Base-by-base conservation (phyloP, 441 rosid genomes). In the Aquilaria agallochum region DNA sequence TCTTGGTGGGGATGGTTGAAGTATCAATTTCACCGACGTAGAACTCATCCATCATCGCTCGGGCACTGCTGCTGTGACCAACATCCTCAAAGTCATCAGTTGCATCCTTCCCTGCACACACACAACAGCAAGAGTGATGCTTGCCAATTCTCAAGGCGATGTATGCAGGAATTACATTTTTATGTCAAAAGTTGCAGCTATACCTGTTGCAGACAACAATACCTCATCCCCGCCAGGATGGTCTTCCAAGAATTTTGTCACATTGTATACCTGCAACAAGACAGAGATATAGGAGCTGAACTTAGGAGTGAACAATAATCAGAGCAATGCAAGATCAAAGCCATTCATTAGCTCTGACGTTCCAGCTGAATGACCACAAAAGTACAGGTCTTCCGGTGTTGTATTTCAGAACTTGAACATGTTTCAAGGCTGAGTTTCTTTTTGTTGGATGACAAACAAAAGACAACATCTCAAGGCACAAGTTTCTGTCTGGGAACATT, bases 151-250 rank as follows among this genome's bases (percentile, higher is more conserved):
- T 20, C 27, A 3, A 31, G 49, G 1, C 15, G 31, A 36, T 11
- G 34, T 49, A 27, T 13, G 42, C 59, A 9, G 34, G 36, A 44
- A 44, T 56, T 30, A 52, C n/a, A 51, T 6, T 36, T 20, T 2
- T 9, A 44, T 3, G 55, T 14, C 3, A 5, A 54, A 46, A 50
- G 9, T 2, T 11, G 6, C 33, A 34, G 13, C 46, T 11, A 55
- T 63, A 88, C 97, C 99, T 65, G 95, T 91, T 47, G 96, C 76
- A 11, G 90, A 76, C 72, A 94, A 78, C 76, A 94, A 82, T 45
- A 91, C 97, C 58, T 94, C 97, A 31, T 94, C 97, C 9, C 99
- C 99, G 68, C 97, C 97, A 52, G 99, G 99, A 80, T 91, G 97
- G 68, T 94, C 97, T 4, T 91, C 97, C 89, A 94, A 74, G 76